Percentiles rank a stretch among this genome's conserved stretches.
Evolutionary conservation across 1,139 yeast genomes (phyloP).

Genomic region (Casaregolazyma lundiana): DNA sequence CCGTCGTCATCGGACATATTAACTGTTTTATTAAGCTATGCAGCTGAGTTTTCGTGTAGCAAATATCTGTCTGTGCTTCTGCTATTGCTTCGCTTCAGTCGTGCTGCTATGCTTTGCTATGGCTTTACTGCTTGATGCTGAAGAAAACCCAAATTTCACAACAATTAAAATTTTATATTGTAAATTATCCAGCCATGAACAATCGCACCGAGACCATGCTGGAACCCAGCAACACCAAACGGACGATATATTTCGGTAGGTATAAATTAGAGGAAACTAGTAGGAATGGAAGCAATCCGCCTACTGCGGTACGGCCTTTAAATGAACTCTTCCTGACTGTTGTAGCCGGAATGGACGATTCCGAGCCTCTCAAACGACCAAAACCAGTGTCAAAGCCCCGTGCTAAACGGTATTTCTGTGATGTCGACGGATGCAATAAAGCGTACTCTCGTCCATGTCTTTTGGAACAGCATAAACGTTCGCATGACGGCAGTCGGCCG

Average conservation of each 20-base stretch:
- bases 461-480: conserved; percentile 69
- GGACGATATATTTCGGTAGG: conserved; percentile 9
- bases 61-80: background rate
- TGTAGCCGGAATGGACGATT: conserved; percentile 16
- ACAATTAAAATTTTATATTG: background rate
- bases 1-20: conserved; percentile 34
- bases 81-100: background rate
- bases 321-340: background rate
- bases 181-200: background rate
- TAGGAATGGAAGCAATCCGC: background rate
- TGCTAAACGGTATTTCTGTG: conserved; percentile 58
- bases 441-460: conserved; percentile 78
- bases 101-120: too few relatives aligned
- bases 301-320: too few relatives aligned
- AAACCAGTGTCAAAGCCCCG: conserved; percentile 34
- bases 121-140: too few relatives aligned
- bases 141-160: background rate
- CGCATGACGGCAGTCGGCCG: conserved; percentile 79
- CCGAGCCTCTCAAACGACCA: conserved; percentile 14
- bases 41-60: too few relatives aligned
- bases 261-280: background rate
- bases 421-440: conserved; percentile 62
- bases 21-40: too few relatives aligned
- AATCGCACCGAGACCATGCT: background rate
- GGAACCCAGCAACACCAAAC: background rate